Percentiles rank a stretch among this genome's conserved stretches.
These are phyloP conservation scores for Xylaria sp. DNA, from an alignment of 2,329 filamentous ascomycete species.

Conservation along the genomic window DNA sequence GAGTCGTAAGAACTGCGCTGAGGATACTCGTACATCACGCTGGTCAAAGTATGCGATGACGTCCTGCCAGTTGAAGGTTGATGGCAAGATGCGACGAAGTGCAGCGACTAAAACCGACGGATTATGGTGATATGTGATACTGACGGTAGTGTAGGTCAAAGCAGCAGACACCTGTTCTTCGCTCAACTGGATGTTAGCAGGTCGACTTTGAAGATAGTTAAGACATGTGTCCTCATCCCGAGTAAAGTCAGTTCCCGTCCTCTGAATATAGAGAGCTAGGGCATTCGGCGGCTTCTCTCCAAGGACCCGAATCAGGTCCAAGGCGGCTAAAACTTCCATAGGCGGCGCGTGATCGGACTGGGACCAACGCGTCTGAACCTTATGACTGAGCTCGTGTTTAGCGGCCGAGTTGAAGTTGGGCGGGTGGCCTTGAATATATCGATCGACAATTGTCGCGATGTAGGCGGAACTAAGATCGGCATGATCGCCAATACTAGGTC, in stretches of 20 bases:
- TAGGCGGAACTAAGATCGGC: constrained; percentile 64
- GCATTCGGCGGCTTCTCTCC: constrained; percentile 52
- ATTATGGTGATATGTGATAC: constrained; percentile 50
- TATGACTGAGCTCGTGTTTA: constrained; percentile 63
- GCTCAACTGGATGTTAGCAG: constrained; percentile 56
- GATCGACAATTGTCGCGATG: constrained; percentile 75
- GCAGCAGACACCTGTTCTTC: constrained; percentile 80
- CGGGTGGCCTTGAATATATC: constrained; percentile 80
- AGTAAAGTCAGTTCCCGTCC: constrained; percentile 69
- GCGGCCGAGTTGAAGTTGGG: constrained; percentile 76
- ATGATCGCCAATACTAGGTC: constrained; percentile 56
- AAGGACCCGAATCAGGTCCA: constrained; percentile 64
- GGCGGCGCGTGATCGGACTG: constrained; percentile 60
- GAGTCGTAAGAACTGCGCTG: constrained; percentile 72
- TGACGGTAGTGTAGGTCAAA: constrained; percentile 61
- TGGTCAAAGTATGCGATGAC: constrained; percentile 79
- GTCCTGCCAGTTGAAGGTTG: constrained; percentile 63
- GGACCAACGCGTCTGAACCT: constrained; percentile 63
- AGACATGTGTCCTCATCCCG: constrained; percentile 64
- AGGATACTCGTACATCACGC: constrained; percentile 67
- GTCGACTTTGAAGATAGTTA: constrained; percentile 48
- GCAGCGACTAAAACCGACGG: constrained; percentile 55
- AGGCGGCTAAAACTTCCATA: constrained; percentile 61
- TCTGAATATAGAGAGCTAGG: constrained; percentile 64
- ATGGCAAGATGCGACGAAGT: constrained; percentile 55